Conservation (phyloP, 23 red algal genomes). For the Chondrus crispus region DNA sequence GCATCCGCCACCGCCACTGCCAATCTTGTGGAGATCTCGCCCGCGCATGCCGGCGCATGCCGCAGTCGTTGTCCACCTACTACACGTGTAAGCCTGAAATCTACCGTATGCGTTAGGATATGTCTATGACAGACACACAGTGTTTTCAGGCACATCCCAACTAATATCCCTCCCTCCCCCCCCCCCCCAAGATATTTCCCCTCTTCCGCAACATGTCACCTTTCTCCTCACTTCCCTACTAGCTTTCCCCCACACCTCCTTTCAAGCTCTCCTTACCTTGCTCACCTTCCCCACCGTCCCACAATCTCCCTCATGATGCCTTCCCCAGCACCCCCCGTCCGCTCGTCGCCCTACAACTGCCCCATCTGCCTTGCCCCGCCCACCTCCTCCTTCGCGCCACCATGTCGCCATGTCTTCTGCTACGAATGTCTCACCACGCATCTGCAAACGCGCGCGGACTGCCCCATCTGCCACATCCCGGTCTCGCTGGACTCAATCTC, state of each 20-base stretch:
- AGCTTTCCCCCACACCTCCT: not conserved
- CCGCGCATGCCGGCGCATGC: no score
- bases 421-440: conserved; percentile 85
- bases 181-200: not conserved
- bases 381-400: conserved; percentile 58
- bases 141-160: no score
- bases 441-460: conserved; percentile 55
- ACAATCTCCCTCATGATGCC: not conserved
- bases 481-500: conserved; percentile 32
- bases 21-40: no score
- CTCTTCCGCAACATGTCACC: not conserved
- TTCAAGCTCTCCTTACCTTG: not conserved
- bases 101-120: no score
- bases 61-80: no score
- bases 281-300: not conserved
- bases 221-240: not conserved
- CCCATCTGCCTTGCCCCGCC: conserved; percentile 77
- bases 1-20: no score
- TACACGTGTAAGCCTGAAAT: no score
- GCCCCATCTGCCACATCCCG: conserved; percentile 78
- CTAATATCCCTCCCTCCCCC: not conserved
- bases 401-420: conserved; percentile 88
- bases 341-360: conserved; percentile 22
- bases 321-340: not conserved
- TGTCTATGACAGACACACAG: no score